These are phyloP conservation scores for Trichoderma sp. DNA, from an alignment of 2,329 filamentous ascomycete genomes.

Conservation along the genomic window DNA sequence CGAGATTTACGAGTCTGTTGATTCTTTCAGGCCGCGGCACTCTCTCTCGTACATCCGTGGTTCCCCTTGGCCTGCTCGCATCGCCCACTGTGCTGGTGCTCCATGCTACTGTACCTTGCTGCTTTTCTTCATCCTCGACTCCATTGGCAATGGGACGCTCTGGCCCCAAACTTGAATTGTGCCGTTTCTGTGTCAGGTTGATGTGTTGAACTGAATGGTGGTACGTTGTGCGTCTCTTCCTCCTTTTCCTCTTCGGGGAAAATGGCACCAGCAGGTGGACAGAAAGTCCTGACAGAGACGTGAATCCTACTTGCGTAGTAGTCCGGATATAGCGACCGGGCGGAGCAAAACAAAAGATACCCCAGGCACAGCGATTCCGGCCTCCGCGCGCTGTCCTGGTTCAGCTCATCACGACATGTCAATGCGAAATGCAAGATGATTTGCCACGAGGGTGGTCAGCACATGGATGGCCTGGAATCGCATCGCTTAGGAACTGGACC, in stretches of 20 bases:
- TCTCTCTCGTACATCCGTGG: background rate
- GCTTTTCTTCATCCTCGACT: background rate
- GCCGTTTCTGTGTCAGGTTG: background rate
- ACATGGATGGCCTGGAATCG: conserved; percentile 9
- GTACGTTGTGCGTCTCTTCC: background rate
- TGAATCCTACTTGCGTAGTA: background rate
- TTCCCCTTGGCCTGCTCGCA: background rate
- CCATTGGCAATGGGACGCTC: background rate
- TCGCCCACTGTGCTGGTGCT: background rate
- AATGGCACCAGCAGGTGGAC: background rate
- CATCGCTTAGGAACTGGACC: conserved; percentile 2
- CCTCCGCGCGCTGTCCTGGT: background rate
- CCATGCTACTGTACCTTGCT: background rate
- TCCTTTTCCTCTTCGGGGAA: background rate
- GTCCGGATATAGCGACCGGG: background rate
- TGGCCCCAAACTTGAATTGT: background rate
- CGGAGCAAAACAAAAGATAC: background rate
- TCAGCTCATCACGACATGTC: background rate
- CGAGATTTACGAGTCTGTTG: background rate
- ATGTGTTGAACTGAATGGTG: background rate
- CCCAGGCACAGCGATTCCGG: background rate
- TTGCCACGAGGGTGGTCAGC: background rate
- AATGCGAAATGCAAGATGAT: background rate
- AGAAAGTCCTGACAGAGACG: background rate
- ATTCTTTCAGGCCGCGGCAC: background rate